These are phyloP conservation scores for Xylariales sp. DNA, from an alignment of 2,329 filamentous ascomycete genomes.

Conservation along the genomic window DNA sequence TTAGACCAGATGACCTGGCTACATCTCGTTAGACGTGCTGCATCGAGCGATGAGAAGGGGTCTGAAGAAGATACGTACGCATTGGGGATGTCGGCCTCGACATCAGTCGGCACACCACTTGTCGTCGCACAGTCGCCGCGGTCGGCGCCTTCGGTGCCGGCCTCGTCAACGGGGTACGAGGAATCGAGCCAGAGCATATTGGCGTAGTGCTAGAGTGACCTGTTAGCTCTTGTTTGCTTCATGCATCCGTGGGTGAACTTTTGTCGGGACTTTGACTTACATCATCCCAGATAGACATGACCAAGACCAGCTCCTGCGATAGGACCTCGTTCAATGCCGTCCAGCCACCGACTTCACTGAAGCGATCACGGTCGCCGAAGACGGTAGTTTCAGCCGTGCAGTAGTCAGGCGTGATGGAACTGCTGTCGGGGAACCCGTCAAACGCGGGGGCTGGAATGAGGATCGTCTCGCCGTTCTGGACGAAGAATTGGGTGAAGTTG, in stretches of 20 bases:
- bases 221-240: neutral
- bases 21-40: conserved; percentile 11
- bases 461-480: conserved; percentile 51
- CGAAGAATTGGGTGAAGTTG: conserved; percentile 51
- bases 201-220: conserved; percentile 35
- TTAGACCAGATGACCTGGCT: conserved; percentile 42
- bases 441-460: conserved; percentile 4
- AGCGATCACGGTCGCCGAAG: conserved; percentile 49
- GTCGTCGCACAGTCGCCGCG: conserved; percentile 41
- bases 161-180: conserved; percentile 34
- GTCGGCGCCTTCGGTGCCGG: conserved; percentile 32
- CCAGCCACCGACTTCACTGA: conserved; percentile 49
- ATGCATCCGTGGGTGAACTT: no score
- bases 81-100: conserved; percentile 33
- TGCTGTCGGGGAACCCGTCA: conserved; percentile 8
- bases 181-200: conserved; percentile 60
- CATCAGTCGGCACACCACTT: conserved; percentile 39
- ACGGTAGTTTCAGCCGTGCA: conserved; percentile 20
- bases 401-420: conserved; percentile 6
- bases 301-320: conserved; percentile 54
- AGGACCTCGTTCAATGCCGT: conserved; percentile 47
- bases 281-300: conserved; percentile 60
- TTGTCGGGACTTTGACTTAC: conserved; percentile 14
- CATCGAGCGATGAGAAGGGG: conserved; percentile 10
- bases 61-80: conserved; percentile 32